Evolutionary conservation across 352 stramenopile species (phyloP).

Genomic region (Phytophthora parvispora): DNA sequence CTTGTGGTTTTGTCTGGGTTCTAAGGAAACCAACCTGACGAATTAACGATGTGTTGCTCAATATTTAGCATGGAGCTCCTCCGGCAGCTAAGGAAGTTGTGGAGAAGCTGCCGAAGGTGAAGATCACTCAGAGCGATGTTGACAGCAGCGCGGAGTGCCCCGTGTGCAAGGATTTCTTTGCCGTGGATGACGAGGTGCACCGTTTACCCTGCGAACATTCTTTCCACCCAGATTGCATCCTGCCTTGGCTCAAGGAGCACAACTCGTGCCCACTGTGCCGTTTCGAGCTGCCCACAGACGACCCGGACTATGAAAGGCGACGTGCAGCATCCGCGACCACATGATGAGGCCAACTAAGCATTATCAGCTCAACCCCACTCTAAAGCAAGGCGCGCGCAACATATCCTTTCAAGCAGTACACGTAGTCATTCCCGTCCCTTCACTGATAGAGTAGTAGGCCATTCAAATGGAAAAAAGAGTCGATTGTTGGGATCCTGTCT

Average conservation of each 20-base stretch:
- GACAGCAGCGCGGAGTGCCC: constrained; percentile 83
- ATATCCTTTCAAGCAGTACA: constrained; percentile 33
- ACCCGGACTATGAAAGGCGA: constrained; percentile 84
- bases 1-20: too few species aligned
- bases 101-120: constrained; percentile 79
- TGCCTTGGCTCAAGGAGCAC: constrained; percentile 91
- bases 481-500: too few species aligned
- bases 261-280: constrained; percentile 91
- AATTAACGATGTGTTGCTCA: constrained; percentile 9
- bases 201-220: constrained; percentile 80
- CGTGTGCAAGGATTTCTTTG: constrained; percentile 90
- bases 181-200: constrained; percentile 80
- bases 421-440: constrained; percentile 24
- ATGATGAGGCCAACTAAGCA: constrained; percentile 15
- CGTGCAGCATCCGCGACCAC: constrained; percentile 33
- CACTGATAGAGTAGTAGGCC: constrained; percentile 42
- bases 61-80: constrained; percentile 76
- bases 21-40: constrained; percentile 10
- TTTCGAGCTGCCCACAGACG: constrained; percentile 87
- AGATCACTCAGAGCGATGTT: constrained; percentile 80
- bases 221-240: constrained; percentile 90
- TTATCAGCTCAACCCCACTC: constrained; percentile 8
- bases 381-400: constrained; percentile 10
- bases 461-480: constrained; percentile 28
- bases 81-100: constrained; percentile 81